phyloP scores from a whole-genome alignment of 495 filamentous ascomycete species.

The Neurospora sublineolata region DNA sequence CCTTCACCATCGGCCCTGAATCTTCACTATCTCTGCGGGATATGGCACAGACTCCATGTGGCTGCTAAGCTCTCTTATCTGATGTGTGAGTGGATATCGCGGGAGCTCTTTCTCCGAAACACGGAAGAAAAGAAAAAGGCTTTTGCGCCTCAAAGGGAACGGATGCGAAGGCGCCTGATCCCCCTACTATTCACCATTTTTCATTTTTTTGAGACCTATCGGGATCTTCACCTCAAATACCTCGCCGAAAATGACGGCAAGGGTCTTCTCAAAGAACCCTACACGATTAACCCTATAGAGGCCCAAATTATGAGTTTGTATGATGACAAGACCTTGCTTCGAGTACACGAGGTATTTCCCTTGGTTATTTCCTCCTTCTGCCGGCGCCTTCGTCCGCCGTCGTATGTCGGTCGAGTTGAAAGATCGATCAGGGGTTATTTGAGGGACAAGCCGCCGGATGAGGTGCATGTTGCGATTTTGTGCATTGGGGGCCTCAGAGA shows the following conservation, averaged over 20 bases:
- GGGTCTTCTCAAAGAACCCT: conserved; percentile 26
- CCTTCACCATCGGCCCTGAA: conserved; percentile 31
- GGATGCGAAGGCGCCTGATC: conserved; percentile 45
- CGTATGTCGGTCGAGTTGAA: conserved; percentile 44
- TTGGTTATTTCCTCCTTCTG: conserved; percentile 45
- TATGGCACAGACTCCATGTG: conserved; percentile 48
- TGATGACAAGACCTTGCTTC: conserved; percentile 42
- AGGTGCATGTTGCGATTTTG: conserved; percentile 43
- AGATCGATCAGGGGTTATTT: conserved; percentile 45
- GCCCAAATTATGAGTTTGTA: conserved; percentile 44
- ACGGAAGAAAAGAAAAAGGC: conserved; percentile 36
- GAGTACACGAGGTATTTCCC: conserved; percentile 45
- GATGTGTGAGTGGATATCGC: conserved; percentile 45
- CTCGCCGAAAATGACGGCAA: conserved; percentile 31
- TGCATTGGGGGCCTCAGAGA: conserved; percentile 44
- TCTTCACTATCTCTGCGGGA: conserved; percentile 45
- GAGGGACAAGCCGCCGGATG: conserved; percentile 41
- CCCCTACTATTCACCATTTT: conserved; percentile 45
- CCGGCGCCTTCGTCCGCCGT: conserved; percentile 42
- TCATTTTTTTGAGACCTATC: conserved; percentile 49
- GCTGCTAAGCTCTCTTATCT: conserved; percentile 41
- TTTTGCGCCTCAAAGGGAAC: conserved; percentile 41
- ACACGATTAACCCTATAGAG: conserved; percentile 43
- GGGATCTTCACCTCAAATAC: conserved; percentile 41
- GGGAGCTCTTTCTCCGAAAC: conserved; percentile 42